A percentile compares a stretch with the other conserved stretches of the same genome.
Evolutionary conservation across 2,329 filamentous ascomycete genomes (phyloP).

Genomic region (Alternaria rosae): DNA sequence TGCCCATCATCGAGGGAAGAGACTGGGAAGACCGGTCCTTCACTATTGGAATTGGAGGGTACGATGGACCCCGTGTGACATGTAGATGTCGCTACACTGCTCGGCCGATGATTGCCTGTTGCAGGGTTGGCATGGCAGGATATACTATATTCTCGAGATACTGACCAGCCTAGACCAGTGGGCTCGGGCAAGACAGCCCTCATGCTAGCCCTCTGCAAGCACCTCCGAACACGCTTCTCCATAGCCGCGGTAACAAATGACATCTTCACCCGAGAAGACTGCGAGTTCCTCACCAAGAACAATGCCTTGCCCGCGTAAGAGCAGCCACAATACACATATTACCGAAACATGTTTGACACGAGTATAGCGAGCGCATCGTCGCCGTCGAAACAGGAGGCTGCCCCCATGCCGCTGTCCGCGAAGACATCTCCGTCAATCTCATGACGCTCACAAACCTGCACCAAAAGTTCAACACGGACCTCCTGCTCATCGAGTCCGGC

Average conservation of each 20-base stretch:
- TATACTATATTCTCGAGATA: neutral
- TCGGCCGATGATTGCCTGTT: neutral
- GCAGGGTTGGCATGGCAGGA: conserved; percentile 7
- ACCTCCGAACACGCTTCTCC: conserved; percentile 79
- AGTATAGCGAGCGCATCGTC: conserved; percentile 71
- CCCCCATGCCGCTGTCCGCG: conserved; percentile 94
- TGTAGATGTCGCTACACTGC: neutral
- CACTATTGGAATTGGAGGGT: conserved; percentile 98
- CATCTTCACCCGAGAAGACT: conserved; percentile 97
- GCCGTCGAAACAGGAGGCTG: conserved; percentile 98
- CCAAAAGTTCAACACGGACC: conserved; percentile 76
- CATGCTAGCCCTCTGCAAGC: conserved; percentile 90
- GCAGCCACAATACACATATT: neutral
- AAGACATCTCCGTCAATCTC: conserved; percentile 95
- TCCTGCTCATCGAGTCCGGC: conserved; percentile 93
- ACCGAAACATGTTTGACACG: neutral
- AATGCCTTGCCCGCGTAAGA: conserved; percentile 74
- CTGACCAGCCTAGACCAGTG: conserved; percentile 71
- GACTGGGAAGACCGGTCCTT: conserved; percentile 91
- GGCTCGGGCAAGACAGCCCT: conserved; percentile 97
- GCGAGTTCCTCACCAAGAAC: conserved; percentile 92
- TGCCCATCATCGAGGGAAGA: conserved; percentile 89
- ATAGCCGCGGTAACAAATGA: conserved; percentile 98
- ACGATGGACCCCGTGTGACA: conserved; percentile 45
- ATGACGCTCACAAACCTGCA: conserved; percentile 91